Evolutionary conservation across 768 basidiomycete species (phyloP), one percentile per base, ranked within the genome.

Genomic region (Mycena epipterygia): DNA sequence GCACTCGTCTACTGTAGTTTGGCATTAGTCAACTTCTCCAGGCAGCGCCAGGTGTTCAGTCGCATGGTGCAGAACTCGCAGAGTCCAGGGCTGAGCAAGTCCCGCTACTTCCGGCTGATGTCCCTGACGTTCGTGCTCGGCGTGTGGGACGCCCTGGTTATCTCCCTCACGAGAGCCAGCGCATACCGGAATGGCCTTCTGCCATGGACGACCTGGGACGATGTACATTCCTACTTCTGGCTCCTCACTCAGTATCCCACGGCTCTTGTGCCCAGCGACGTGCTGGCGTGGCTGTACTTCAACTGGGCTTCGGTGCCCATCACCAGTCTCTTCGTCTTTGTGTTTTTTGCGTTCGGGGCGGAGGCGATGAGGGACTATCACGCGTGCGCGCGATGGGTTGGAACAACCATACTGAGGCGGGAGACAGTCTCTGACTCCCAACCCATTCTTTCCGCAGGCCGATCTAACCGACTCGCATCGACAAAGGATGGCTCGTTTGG

Each of bases 191-290:
- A 29, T 13, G 67, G 67, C 3, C 44, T 63, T 3, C 52, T 55
- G 8, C 51, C 67, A 3, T 68, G 67, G 67, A 55, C 52, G 4
- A 53, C n/a, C 4, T 68, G 60, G 67, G 44, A 33, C 30, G 42
- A 62, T 25, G 60, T 68, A 5, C 67, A 68, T 42, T 32, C 60
- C 17, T 39, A 56, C 17, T 68, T 68, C 42, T 27, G 41, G 51
- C 19, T 52, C 59, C 30, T 55, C 55, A 33, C 32, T 17, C 13
- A 25, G 16, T 68, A 63, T 21, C 60, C 53, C 19, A 5, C 33
- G 0, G 51, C 49, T 2, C 3, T 41, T 19, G 44, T 69, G 13
- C 53, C 67, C 17, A 0, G 12, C 11, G 53, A 55, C 42, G 1
- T 56, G 4, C 19, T 35, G 35, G 19, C 25, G 2, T 61, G 53